Base-by-base conservation (phyloP, 148 eudicot genomes). In the Polygonum aviculare region DNA sequence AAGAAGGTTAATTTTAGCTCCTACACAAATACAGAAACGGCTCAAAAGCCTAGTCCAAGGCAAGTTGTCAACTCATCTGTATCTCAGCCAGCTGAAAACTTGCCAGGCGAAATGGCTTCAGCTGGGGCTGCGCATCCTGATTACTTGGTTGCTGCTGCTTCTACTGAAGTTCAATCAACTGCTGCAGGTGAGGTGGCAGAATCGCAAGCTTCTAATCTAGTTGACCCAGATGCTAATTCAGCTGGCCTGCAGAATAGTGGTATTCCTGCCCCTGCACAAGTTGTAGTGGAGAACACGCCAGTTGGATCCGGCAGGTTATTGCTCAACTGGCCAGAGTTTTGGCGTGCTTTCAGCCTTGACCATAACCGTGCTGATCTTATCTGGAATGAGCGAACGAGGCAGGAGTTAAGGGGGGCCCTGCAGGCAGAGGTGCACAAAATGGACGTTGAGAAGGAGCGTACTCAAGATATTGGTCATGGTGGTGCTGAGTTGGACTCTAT, bases 331-430 rank as follows among this genome's bases (percentile, higher is more conserved):
- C 89, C 91, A 75, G 96, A 89, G 84, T 95, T 95, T 83, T 95
- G 98, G 98, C 91, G 98, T 76, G 98, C 96, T 57, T 95, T 95
- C 78, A 86, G 90, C 81, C 93, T 92, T 67, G 98, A 95, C 83
- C 98, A 95, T 77, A 95, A 90, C 78, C 98, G 98, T 83, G 98
- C 98, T 18, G 98, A 95, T 79, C 87, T 95, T 77, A 95, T 95
- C 67, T 95, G 98, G 98, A 95, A 95, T 84, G 98, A 95, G 80
- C 93, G 98, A 57, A 90, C 97, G 50, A 81, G 98, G 76, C 98
- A 95, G 85, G 98, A 95, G 83, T 82, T 95, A 78, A 82, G 92
- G 80, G 96, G 87, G 81, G 89, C 92, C 49, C 88, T 95, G 87
- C 91, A 88, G 83, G 94, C 94, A 26, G 97, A 95, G 90, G 94